A percentile compares a stretch with the other conserved stretches of the same genome.
phyloP scores from a whole-genome alignment of 2,329 filamentous ascomycete genomes.

The Harringtonia lauricola region DNA sequence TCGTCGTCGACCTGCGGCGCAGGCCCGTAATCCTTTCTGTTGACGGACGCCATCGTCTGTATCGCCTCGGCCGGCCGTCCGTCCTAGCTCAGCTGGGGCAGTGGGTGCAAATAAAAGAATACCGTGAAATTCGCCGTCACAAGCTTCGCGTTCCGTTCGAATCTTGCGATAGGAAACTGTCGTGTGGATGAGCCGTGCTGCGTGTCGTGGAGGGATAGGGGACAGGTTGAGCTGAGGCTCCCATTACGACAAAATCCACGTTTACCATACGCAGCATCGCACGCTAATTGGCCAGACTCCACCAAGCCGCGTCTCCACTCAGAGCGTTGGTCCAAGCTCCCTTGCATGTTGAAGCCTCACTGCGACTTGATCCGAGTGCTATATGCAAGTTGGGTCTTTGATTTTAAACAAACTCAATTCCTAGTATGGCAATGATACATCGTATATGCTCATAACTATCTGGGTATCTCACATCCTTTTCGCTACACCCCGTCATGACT shows the following conservation, averaged over 20 bases:
- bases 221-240: no score
- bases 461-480: constrained; percentile 4
- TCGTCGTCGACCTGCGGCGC: constrained; percentile 50
- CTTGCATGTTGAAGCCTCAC: neutral
- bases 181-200: no score
- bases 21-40: constrained; percentile 45
- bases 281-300: neutral
- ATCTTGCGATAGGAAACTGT: no score
- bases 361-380: no score
- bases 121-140: neutral
- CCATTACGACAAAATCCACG: constrained; percentile 17
- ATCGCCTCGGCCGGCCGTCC: no score
- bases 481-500: constrained; percentile 1
- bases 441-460: neutral
- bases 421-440: neutral
- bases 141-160: neutral
- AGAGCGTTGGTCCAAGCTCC: constrained; percentile 17
- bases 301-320: constrained; percentile 1
- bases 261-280: constrained; percentile 12
- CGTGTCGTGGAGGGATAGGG: neutral
- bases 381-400: no score
- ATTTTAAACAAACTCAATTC: neutral
- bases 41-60: constrained; percentile 33
- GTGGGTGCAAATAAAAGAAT: no score
- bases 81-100: no score